Conservation (phyloP, 768 basidiomycete genomes). For the Leucosporidium scottii region DNA sequence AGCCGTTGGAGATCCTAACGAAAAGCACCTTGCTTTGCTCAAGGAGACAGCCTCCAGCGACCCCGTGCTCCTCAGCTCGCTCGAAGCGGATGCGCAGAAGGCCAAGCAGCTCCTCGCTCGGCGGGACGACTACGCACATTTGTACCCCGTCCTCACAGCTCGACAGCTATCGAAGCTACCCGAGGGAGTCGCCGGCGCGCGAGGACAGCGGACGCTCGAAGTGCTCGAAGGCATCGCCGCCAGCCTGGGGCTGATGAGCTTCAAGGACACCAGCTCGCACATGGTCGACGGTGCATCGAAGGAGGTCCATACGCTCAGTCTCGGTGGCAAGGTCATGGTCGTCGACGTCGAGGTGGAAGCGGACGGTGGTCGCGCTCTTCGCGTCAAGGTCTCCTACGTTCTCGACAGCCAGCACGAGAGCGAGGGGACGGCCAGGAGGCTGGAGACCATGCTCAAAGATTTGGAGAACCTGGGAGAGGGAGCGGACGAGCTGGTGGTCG, state of each 20-base stretch:
- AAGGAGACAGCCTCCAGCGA: constrained; percentile 2
- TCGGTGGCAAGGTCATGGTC: constrained; percentile 30
- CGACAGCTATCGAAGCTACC: background rate
- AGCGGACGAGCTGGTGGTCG: background rate
- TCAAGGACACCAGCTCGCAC: constrained; percentile 15
- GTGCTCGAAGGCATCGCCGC: constrained; percentile 12
- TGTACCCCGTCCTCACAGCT: background rate
- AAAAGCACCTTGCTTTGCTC: constrained; percentile 15
- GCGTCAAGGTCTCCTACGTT: constrained; percentile 26
- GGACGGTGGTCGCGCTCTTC: background rate
- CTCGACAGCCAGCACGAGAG: constrained; percentile 6
- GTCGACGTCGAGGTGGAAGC: constrained; percentile 18
- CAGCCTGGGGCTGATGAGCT: constrained; percentile 13
- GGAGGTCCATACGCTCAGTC: constrained; percentile 7
- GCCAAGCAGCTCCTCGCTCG: background rate
- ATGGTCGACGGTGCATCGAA: background rate
- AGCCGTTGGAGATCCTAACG: background rate
- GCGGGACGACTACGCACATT: background rate
- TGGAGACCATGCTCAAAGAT: background rate
- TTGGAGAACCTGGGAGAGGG: background rate
- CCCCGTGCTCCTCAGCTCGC: background rate
- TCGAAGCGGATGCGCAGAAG: background rate
- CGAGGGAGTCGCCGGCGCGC: background rate
- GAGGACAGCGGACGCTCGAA: background rate
- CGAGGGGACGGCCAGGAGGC: background rate